A percentile compares a stretch with the other conserved stretches of the same genome.
Evolutionary conservation across 768 basidiomycete species (phyloP).

Genomic region (Lentinula edodes): DNA sequence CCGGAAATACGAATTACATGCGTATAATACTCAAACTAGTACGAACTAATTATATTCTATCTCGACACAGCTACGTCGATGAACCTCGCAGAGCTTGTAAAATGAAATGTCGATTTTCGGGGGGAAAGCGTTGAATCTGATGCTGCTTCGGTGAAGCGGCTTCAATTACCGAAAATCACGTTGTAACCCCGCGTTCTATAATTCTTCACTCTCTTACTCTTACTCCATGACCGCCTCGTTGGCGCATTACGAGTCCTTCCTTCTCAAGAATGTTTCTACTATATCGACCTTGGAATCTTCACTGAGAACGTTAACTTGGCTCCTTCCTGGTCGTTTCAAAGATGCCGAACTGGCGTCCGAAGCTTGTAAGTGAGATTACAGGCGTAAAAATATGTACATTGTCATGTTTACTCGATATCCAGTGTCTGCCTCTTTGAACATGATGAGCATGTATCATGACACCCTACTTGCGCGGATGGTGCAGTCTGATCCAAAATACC

Average conservation of each 20-base stretch:
- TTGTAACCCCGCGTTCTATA: neutral
- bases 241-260: constrained; percentile 75
- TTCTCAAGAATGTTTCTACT: constrained; percentile 79
- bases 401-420: constrained; percentile 7
- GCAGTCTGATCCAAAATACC: constrained; percentile 61
- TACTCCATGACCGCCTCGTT: constrained; percentile 54
- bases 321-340: constrained; percentile 93
- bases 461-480: constrained; percentile 72
- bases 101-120: too few species aligned
- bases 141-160: neutral
- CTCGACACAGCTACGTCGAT: too few species aligned
- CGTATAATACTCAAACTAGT: too few species aligned
- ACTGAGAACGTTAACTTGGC: constrained; percentile 88
- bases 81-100: too few species aligned
- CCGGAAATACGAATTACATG: too few species aligned
- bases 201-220: neutral
- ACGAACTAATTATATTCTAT: too few species aligned
- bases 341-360: constrained; percentile 96
- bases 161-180: neutral
- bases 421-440: constrained; percentile 88
- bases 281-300: constrained; percentile 88
- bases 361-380: constrained; percentile 61
- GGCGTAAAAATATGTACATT: neutral
- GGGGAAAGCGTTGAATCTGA: neutral
- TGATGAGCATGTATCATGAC: constrained; percentile 93